Evolutionary conservation across 352 stramenopile species (phyloP), one percentile per base, ranked within the genome.

Genomic region (Globisporangium sylvaticum): DNA sequence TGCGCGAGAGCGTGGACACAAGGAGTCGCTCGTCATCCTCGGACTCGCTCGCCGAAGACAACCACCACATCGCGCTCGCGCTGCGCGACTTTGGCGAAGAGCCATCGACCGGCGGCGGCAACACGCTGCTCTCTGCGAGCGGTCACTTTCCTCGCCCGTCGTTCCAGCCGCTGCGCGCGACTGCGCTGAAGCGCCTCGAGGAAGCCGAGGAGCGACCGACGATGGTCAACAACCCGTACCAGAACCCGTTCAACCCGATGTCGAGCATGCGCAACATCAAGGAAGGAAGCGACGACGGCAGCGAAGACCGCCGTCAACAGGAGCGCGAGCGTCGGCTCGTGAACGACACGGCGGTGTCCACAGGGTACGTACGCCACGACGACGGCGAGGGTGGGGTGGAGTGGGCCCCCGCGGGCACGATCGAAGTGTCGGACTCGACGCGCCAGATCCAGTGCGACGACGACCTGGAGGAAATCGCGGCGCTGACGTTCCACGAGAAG

Each of bases 381-480:
- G 80, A 91, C 24, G 86, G 72, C 7, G 76, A 83, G 31, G 86
- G 86, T 0, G 76, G 73, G 4, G 79, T 84, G 50, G 81, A 94
- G 61, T 94, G 84, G 81, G 79, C 86, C 1, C 84, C 86, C n/a
- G 86, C 83, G 25, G 73, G 73, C 32, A 83, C 75, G 0, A 58
- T 86, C 54, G 68, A 72, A 24, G 77, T 83, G 18, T 69, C 64
- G 0, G 72, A 87, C 50, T 77, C 68, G 14, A 75, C 60, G 50
- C 80, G 81, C 7, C 81, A 85, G 18, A 79, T 90, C 50, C 76
- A 90, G n/a, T 91, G 79, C 55, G 84, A 92, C 1, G 84, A 94
- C 66, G 83, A 94, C 56, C 73, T 94, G n/a, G 87, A 94, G 71
- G 87, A 92, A 70, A 92, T 94, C 67, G 84, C 84, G 0, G 87